phyloP scores from a whole-genome alignment of 139 green algal species.

The Chlamydomonas urium region DNA sequence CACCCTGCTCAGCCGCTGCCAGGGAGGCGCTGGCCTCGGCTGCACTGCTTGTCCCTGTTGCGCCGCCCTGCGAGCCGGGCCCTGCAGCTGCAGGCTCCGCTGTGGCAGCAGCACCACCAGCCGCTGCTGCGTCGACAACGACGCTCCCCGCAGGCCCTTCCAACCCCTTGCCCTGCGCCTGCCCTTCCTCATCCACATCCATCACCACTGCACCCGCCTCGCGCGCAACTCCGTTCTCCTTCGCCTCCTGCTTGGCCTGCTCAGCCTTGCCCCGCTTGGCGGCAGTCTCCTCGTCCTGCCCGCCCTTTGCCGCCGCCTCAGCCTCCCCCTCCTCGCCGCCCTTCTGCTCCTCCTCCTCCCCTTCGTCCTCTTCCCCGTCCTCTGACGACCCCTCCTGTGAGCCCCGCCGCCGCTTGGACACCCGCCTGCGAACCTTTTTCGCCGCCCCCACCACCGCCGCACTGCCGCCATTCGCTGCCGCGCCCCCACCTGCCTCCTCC shows the following conservation, averaged over 20 bases:
- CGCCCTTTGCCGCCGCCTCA: constrained; percentile 5
- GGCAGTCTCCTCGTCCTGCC: not conserved
- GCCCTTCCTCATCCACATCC: constrained; percentile 7
- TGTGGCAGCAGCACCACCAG: not conserved
- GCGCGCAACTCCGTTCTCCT: not conserved
- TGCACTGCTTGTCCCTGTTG: constrained; percentile 1
- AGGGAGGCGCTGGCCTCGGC: not conserved
- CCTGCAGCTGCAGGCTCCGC: constrained; percentile 8
- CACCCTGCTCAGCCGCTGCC: not conserved
- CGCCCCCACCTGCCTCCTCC: constrained; percentile 1
- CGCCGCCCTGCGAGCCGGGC: constrained; percentile 1
- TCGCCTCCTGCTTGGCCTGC: too few species aligned
- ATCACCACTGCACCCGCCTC: not conserved
- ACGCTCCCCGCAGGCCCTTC: not conserved
- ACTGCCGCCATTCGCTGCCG: constrained; percentile 1
- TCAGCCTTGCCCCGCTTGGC: not conserved
- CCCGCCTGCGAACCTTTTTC: not conserved
- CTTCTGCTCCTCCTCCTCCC: not conserved
- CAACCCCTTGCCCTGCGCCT: not conserved
- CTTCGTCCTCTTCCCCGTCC: not conserved
- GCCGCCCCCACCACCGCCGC: not conserved
- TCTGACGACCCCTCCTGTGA: too few species aligned
- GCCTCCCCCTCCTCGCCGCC: constrained; percentile 8
- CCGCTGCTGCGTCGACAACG: not conserved
- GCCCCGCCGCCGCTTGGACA: too few species aligned